A percentile compares a stretch with the other conserved stretches of the same genome.
phyloP scores from a whole-genome alignment of 768 basidiomycete genomes.

The Hydnomerulius pinastri region DNA sequence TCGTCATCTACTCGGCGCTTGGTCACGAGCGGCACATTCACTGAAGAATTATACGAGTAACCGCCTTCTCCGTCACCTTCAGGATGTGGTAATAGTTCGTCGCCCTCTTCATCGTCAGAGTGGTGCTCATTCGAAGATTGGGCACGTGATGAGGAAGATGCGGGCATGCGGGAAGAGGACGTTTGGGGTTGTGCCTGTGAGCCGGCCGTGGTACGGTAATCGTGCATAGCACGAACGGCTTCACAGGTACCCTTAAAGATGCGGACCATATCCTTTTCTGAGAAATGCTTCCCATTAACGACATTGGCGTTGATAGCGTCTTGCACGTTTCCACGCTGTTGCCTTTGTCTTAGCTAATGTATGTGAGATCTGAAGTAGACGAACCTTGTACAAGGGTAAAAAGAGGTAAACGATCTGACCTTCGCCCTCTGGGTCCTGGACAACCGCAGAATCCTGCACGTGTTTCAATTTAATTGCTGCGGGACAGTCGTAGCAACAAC shows the following conservation, averaged over 20 bases:
- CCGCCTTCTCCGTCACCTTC: slow-evolving; percentile 76
- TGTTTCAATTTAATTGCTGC: slow-evolving; percentile 1
- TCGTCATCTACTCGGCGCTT: slow-evolving; percentile 52
- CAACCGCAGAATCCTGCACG: slow-evolving; percentile 84
- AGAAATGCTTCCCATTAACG: slow-evolving; percentile 78
- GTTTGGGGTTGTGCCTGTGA: slow-evolving; percentile 23
- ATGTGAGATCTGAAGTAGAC: slow-evolving; percentile 7
- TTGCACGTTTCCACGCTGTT: slow-evolving; percentile 89
- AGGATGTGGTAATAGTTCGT: slow-evolving; percentile 72
- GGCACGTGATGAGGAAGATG: slow-evolving; percentile 23
- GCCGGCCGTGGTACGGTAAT: slow-evolving; percentile 59
- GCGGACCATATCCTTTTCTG: slow-evolving; percentile 85
- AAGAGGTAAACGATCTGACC: slow-evolving; percentile 97
- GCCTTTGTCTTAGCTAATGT: slow-evolving; percentile 4
- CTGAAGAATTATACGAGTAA: slow-evolving; percentile 59
- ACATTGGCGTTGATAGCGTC: slow-evolving; percentile 88
- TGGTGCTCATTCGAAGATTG: slow-evolving; percentile 28
- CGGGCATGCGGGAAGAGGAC: slow-evolving; percentile 12
- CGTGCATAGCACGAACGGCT: slow-evolving; percentile 94
- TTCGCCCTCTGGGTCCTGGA: slow-evolving; percentile 91
- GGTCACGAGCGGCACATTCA: slow-evolving; percentile 62
- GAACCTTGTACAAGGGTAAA: slow-evolving; percentile 86
- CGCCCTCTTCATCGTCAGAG: slow-evolving; percentile 60
- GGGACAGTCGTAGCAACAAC: slow-evolving; percentile 13
- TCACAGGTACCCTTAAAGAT: slow-evolving; percentile 94